These are phyloP conservation scores for Baorangia bicolor DNA, from an alignment of 768 basidiomycete genomes.

Conservation along the genomic window DNA sequence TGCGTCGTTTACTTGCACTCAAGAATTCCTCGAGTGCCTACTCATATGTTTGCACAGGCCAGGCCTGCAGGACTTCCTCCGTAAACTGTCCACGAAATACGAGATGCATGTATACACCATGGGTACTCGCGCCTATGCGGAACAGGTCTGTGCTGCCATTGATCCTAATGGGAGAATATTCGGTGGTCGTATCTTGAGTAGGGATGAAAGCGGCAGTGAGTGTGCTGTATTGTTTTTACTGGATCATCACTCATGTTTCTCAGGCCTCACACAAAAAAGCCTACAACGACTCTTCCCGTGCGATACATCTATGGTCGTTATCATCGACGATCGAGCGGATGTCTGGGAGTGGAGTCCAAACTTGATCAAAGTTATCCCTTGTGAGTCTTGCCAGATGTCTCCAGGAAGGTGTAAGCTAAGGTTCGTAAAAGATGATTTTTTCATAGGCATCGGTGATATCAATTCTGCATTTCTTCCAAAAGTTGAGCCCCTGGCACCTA, in stretches of 20 bases:
- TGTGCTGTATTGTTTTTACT: constrained; percentile 11
- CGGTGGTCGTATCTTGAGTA: constrained; percentile 81
- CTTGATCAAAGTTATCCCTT: constrained; percentile 94
- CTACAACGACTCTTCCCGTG: constrained; percentile 92
- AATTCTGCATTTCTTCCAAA: constrained; percentile 94
- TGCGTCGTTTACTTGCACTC: constrained; percentile 36
- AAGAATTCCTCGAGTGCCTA: neutral
- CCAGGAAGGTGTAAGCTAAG: neutral
- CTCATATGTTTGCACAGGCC: constrained; percentile 47
- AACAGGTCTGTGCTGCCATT: constrained; percentile 90
- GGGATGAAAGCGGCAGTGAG: constrained; percentile 97
- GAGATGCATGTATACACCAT: constrained; percentile 99
- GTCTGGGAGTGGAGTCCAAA: constrained; percentile 99
- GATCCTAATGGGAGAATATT: constrained; percentile 88
- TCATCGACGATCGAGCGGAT: constrained; percentile 97
- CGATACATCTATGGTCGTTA: constrained; percentile 98
- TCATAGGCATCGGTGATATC: constrained; percentile 97
- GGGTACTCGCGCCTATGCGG: constrained; percentile 97
- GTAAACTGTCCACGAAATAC: constrained; percentile 70
- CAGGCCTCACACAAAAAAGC: constrained; percentile 90
- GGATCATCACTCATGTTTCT: constrained; percentile 12
- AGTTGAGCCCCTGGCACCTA: constrained; percentile 45
- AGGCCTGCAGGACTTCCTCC: constrained; percentile 79
- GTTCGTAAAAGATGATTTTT: constrained; percentile 80
- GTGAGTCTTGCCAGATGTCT: constrained; percentile 44